A percentile compares a stretch with the other conserved stretches of the same genome.
phyloP scores from a whole-genome alignment of 441 rosid genomes.

The Biscutella laevigata region DNA sequence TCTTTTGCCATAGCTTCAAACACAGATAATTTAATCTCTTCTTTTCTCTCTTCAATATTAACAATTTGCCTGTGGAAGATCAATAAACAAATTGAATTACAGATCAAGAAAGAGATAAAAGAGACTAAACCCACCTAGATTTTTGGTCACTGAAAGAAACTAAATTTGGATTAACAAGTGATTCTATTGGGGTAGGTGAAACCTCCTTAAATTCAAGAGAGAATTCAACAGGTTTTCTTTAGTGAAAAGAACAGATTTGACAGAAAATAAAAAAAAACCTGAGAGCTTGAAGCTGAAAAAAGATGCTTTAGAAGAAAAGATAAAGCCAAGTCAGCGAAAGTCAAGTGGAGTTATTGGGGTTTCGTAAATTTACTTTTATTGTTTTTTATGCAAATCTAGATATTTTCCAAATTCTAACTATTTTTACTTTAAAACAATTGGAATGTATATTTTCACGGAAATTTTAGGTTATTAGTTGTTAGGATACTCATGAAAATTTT shows the following conservation, averaged over 20 bases:
- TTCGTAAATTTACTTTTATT: too few species aligned
- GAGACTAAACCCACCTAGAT: background rate
- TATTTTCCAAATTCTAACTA: too few species aligned
- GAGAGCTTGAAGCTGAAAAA: slow-evolving; percentile 1
- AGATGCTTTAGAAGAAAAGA: background rate
- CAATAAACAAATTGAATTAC: background rate
- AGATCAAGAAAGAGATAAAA: slow-evolving; percentile 6
- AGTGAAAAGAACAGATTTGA: slow-evolving; percentile 1
- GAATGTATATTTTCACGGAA: too few species aligned
- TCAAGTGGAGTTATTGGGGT: slow-evolving; percentile 12
- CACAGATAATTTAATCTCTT: background rate
- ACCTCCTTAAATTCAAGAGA: slow-evolving; percentile 1
- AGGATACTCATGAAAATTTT: too few species aligned
- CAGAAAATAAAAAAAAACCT: background rate
- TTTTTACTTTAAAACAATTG: too few species aligned
- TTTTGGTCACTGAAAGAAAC: slow-evolving; percentile 3
- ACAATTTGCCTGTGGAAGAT: background rate
- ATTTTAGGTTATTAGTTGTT: too few species aligned
- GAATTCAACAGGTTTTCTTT: background rate
- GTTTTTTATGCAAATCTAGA: too few species aligned
- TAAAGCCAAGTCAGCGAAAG: slow-evolving; percentile 13
- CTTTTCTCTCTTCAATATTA: slow-evolving; percentile 1
- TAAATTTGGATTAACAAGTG: background rate
- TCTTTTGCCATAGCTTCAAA: slow-evolving; percentile 6
- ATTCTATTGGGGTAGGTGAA: slow-evolving; percentile 12